Evolutionary conservation across 768 basidiomycete species (phyloP), one percentile per base, ranked within the genome.

Genomic region (Hirschioporus abietinus): DNA sequence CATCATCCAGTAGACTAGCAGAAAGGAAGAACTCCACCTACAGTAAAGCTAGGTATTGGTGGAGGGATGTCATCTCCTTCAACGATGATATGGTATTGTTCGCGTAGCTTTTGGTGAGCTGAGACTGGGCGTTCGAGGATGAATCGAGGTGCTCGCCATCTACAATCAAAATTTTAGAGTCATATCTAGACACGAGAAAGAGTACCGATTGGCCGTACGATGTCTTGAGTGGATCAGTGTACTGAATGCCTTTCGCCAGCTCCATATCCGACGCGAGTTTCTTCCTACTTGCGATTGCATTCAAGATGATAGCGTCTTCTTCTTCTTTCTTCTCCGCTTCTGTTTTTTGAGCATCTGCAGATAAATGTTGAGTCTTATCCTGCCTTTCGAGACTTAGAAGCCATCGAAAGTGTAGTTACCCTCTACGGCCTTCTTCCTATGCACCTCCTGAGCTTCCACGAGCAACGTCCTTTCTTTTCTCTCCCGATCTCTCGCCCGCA

Each of bases 381-480:
- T 3, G 30, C 23, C 24, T 25, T 61, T n/a, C 35, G 59, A 8
- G 58, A 15, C 15, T 52, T 52, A 3, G 35, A 25, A 63, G 20
- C 36, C 66, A 64, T 27, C 65, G 23, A 18, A 34, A 26, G 24
- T 58, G 20, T 18, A 73, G 79, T 60, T 65, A 93, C 94, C 91
- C 80, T 96, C 92, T 65, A 82, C 83, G 4, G 91, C 93, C 77
- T 90, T 93, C 76, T 83, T 83, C 26, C 84, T 83, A 73, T 96
- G 94, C 35, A 99, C 96, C 74, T 99, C 96, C 77, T 98, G 95
- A 0, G 97, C 97, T 75, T 97, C 95, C 72, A 95, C 76, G 63
- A 99, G 78, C 62, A 99, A 78, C 0, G 95, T 97, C 71, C 94
- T 80, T 78, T 96, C 94, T 75, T 88, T 90, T 68, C 96, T 78